Base-by-base conservation (phyloP, 495 filamentous ascomycete genomes). In the Xylaria venustula region DNA sequence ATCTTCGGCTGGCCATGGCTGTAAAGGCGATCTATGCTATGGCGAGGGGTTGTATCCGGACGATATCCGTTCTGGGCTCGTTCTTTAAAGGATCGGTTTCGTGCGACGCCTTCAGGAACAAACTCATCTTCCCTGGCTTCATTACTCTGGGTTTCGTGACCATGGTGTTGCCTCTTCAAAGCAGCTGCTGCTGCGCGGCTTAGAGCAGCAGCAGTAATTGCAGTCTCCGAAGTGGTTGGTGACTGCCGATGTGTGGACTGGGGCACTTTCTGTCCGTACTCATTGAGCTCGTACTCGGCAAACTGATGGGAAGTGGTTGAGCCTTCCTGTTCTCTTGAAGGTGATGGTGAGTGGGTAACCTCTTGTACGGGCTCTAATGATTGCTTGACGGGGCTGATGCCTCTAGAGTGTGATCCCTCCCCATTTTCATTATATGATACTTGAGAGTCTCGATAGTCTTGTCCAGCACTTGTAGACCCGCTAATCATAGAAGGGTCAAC, bases 401-500 rank as follows among this genome's bases (percentile, higher is more conserved):
- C 69, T 36, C 68, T 71, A 34, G 61, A 72, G 15, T 32, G 56
- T 20, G 40, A 0, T 12, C 32, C 34, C 64, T 45, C 72, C 64
- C 40, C 69, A 52, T 4, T 67, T 64, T 78, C 80, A 63, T 73
- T 71, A 48, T 71, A 78, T 32, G 77, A 78, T 8, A 74, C 53
- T 56, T 72, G 66, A 11, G 77, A 61, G 40, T 67, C 71, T 19
- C 67, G 66, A 52, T 72, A 68, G 2, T 80, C 58, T 22, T 69
- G 69, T 23, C 74, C 73, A 42, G 47, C 60, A 34, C 64, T 58
- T 0, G 60, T 63, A 20, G 77, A 88, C 9, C 76, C 77, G 2
- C 72, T 88, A 15, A 91, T 46, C n/a, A 87, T 80, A 2, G 92
- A 93, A 8, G 87, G 88, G 34, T 95, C 90, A 47, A 91, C 83